Base-by-base conservation (phyloP, 345 rosid species). In the Eucalyptus victrix region DNA sequence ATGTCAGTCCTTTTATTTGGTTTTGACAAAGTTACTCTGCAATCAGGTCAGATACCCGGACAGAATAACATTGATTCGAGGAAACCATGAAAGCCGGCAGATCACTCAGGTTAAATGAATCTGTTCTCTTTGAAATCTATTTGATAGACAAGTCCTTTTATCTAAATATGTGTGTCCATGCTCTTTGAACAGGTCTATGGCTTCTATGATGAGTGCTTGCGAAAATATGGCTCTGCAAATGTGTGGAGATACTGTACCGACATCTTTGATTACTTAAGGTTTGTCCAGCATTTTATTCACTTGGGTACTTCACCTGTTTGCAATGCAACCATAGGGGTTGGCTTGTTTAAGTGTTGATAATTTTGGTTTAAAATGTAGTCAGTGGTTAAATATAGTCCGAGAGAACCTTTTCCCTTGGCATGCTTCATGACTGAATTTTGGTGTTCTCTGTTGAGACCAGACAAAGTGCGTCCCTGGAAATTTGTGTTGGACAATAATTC, bases 201-300 rank as follows among this genome's bases (percentile, higher is more conserved):
- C 87, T 98, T 98, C 91, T 98, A 97, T 92, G 99, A 98, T 26
- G 99, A 98, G 90, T 97, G 99, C 93, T 89, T 98, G 81, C 98
- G 98, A 56, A 98, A 97, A 91, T 98, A 98, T 89, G 99, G 99
- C 89, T 96, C 98, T 80, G 98, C 94, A 51, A 98, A 96, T 94
- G 99, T 98, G 86, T 98, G 99, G 99, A 95, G 98, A 96, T 98
- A 98, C 90, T 98, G 99, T 95, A 98, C 98, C 4, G 98, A 97
- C 89, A 94, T 98, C 91, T 98, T 97, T 92, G 99, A 97, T 94
- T 98, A 98, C 91, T 90, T 98, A 90, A 98, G 99, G 99, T 97
- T 91, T 88, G 93, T 49, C 34, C 44, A 50, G 89, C 83, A 80
- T 37, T 37, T 37, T 76, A 21, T 76, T 76, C 83, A 76, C 80